phyloP scores from a whole-genome alignment of 345 rosid species.

The Dipteronia sinensis region DNA sequence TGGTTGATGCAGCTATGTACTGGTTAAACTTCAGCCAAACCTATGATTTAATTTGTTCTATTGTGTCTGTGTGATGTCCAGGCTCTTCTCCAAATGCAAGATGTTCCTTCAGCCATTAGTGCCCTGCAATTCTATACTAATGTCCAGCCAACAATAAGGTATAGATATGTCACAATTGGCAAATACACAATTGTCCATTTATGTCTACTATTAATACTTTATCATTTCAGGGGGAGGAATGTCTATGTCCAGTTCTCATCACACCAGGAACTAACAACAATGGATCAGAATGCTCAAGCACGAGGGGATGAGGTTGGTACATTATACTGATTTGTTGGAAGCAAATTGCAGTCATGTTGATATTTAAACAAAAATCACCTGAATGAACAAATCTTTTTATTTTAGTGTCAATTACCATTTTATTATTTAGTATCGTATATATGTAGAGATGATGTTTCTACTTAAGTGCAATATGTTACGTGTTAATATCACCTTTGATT shows the following conservation, averaged over 20 bases:
- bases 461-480: not conserved
- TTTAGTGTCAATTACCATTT: not conserved
- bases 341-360: not conserved
- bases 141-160: slow-evolving; percentile 91
- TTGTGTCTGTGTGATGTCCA: slow-evolving; percentile 30
- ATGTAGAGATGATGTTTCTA: not conserved
- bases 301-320: slow-evolving; percentile 93
- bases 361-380: not conserved
- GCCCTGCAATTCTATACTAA: slow-evolving; percentile 83
- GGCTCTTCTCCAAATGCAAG: slow-evolving; percentile 99
- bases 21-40: slow-evolving; percentile 1
- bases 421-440: not conserved
- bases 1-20: not conserved
- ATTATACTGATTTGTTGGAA: slow-evolving; percentile 6
- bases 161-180: slow-evolving; percentile 6
- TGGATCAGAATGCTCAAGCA: slow-evolving; percentile 91
- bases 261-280: slow-evolving; percentile 96
- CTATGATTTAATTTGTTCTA: slow-evolving; percentile 2
- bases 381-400: not conserved
- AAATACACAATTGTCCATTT: not conserved
- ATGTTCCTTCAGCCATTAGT: slow-evolving; percentile 77
- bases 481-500: not conserved
- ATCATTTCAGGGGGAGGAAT: slow-evolving; percentile 77
- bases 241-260: slow-evolving; percentile 97
- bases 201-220: not conserved